Conservation (phyloP, 192 early-diverging fungal genomes). For the Coemansia asiatica region DNA sequence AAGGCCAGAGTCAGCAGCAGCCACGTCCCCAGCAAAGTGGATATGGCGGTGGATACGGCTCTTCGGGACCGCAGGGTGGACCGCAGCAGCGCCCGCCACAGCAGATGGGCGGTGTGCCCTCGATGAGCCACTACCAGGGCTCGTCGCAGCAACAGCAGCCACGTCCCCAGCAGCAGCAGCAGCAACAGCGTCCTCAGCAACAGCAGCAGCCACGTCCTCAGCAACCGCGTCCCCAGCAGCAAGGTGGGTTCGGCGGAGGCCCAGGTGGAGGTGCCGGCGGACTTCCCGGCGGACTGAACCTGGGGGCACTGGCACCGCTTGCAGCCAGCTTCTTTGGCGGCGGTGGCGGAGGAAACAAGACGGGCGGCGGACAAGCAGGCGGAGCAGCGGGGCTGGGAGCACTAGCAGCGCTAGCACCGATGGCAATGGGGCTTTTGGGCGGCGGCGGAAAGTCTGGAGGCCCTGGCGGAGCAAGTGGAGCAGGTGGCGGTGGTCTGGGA, state of each 20-base stretch:
- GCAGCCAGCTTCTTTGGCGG: slow-evolving; percentile 42
- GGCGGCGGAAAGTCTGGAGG: slow-evolving; percentile 18
- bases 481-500: slow-evolving; percentile 27
- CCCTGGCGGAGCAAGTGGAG: slow-evolving; percentile 21
- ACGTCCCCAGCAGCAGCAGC: not conserved
- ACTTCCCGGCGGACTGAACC: slow-evolving; percentile 32
- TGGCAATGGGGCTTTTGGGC: slow-evolving; percentile 42
- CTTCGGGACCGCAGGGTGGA: not conserved
- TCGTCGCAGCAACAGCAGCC: slow-evolving; percentile 1
- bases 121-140: not conserved
- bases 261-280: slow-evolving; percentile 13
- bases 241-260: slow-evolving; percentile 20
- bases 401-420: slow-evolving; percentile 38
- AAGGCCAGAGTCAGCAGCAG: slow-evolving; percentile 7
- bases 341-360: slow-evolving; percentile 3
- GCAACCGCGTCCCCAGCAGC: not conserved
- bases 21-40: not conserved
- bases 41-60: not conserved
- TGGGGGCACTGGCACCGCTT: slow-evolving; percentile 38
- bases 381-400: slow-evolving; percentile 44
- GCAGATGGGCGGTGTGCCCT: not conserved
- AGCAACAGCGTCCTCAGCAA: not conserved
- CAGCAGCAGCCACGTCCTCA: slow-evolving; percentile 8
- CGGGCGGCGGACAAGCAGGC: slow-evolving; percentile 7
- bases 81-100: not conserved